Base-by-base conservation (phyloP, 1,284 basidiomycete genomes). In the Trametes hirsuta region DNA sequence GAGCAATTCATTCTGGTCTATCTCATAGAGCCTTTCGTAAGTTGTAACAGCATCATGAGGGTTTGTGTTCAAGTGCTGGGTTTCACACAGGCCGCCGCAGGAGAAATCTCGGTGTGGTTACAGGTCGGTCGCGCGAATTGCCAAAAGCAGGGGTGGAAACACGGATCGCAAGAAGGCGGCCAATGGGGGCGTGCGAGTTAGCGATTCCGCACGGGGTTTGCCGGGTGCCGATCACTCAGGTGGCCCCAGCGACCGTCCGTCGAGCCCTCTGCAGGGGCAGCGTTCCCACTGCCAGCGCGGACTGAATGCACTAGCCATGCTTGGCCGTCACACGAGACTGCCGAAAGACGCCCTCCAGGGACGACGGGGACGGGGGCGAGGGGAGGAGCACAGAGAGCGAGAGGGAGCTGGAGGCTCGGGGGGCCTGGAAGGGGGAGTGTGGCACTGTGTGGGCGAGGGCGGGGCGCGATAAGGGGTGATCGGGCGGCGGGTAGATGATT, bases 201-300 rank as follows among this genome's bases (percentile, higher is more conserved):
- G 15, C 54, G 45, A 37, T n/a, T 14, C 4, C 37, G 24, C 53
- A 46, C 42, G 14, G 35, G 35, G 11, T 55, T 40, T 39, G 42
- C 49, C 54, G 40, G 18, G 30, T 18, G 12, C 47, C 39, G 47
- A 47, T 39, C 39, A 42, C 34, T 48, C 45, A 55, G 35, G 34
- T 56, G 55, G 55, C 55, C 48, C 35, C 24, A 47, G 25, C 46
- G 49, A 22, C 55, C 55, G 18, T 37, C 36, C 22, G 42, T 42
- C 42, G 10, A 57, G 48, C 36, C 10, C 49, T 35, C 46, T 34
- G 55, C 48, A 6, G 30, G 15, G 18, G 15, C 35, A 6, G 9
- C 11, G 5, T 51, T 51, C 55, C 36, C 55, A 51, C 48, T 47
- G 49, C 41, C 15, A 46, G 55, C 34, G 24, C 25, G 10, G 36